Evolutionary conservation across 768 basidiomycete species (phyloP).

Genomic region (Pulveroboletus ravenelii): DNA sequence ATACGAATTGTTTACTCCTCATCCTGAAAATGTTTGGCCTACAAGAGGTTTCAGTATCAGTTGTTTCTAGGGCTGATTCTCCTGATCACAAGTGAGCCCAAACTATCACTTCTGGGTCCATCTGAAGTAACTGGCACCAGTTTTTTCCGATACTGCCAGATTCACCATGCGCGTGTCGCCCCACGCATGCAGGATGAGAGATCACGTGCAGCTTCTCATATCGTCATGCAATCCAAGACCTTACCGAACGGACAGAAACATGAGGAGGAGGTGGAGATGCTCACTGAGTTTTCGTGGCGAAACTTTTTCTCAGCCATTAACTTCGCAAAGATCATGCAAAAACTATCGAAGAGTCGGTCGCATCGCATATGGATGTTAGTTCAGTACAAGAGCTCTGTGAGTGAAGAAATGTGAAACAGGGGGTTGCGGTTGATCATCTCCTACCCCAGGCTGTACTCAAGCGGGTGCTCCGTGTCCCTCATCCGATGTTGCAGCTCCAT

Average conservation of each 20-base stretch:
- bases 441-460: conserved; percentile 81
- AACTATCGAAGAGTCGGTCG: conserved; percentile 89
- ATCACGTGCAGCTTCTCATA: conserved; percentile 55
- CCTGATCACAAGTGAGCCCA: conserved; percentile 72
- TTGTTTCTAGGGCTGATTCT: conserved; percentile 85
- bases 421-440: conserved; percentile 15
- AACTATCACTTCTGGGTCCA: neutral
- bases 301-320: conserved; percentile 98
- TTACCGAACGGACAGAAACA: conserved; percentile 71
- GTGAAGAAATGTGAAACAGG: conserved; percentile 22
- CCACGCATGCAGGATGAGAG: conserved; percentile 61
- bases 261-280: conserved; percentile 86
- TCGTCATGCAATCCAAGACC: conserved; percentile 48
- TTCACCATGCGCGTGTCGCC: conserved; percentile 66
- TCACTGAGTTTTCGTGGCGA: conserved; percentile 94
- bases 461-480: conserved; percentile 87
- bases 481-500: conserved; percentile 91
- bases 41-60: conserved; percentile 80
- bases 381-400: conserved; percentile 95
- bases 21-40: conserved; percentile 98
- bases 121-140: conserved; percentile 38
- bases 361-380: conserved; percentile 95
- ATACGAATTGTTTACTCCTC: conserved; percentile 89
- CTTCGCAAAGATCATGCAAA: conserved; percentile 97
- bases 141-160: conserved; percentile 93